Evolutionary conservation across 1,284 basidiomycete genomes (phyloP).

Genomic region (Stereum hirsutum): DNA sequence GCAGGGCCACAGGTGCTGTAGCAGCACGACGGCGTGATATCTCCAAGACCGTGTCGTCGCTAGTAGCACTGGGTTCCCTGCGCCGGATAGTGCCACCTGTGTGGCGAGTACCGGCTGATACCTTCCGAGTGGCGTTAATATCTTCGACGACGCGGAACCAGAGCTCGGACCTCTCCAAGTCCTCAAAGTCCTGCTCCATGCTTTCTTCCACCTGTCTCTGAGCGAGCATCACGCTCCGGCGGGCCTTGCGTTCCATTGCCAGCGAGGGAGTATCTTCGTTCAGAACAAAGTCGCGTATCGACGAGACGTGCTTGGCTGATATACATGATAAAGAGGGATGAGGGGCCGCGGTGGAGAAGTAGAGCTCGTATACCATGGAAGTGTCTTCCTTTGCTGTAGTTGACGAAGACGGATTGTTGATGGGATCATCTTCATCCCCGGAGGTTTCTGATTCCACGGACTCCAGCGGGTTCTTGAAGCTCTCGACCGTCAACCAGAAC

Average conservation of each 20-base stretch:
- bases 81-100: too few species aligned
- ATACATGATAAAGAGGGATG: slow-evolving; percentile 58
- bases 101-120: slow-evolving; percentile 7
- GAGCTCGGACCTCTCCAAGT: slow-evolving; percentile 80
- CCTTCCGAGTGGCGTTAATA: slow-evolving; percentile 29
- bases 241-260: slow-evolving; percentile 50
- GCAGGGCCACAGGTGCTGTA: too few species aligned
- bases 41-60: too few species aligned
- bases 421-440: slow-evolving; percentile 55
- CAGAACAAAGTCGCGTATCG: slow-evolving; percentile 60
- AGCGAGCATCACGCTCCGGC: slow-evolving; percentile 72
- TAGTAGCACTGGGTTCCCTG: too few species aligned
- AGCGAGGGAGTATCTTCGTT: slow-evolving; percentile 34
- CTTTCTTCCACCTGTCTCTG: slow-evolving; percentile 81
- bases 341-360: slow-evolving; percentile 59
- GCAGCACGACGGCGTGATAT: too few species aligned
- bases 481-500: slow-evolving; percentile 96
- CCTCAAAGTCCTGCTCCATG: slow-evolving; percentile 89
- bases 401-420: slow-evolving; percentile 49
- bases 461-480: slow-evolving; percentile 94
- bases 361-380: slow-evolving; percentile 77
- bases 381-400: slow-evolving; percentile 78
- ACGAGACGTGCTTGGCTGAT: slow-evolving; percentile 58
- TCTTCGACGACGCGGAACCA: slow-evolving; percentile 87
- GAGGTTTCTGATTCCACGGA: slow-evolving; percentile 65